phyloP scores from a whole-genome alignment of 371 early-diverging fungal species.

The Rhizopus microsporus region DNA sequence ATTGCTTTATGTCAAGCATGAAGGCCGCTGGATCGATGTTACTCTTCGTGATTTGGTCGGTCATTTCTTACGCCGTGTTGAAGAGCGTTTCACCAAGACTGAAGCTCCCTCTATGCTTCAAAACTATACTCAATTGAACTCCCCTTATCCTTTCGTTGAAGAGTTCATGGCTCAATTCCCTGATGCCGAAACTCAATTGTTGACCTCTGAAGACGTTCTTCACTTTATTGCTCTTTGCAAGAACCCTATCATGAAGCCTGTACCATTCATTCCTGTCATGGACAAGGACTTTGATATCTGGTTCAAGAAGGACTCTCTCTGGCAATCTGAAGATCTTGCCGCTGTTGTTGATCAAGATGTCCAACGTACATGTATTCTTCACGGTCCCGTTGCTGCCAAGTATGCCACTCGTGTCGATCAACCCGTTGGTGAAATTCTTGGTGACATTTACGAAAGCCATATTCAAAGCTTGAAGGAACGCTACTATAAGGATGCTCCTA shows the following conservation, averaged over 20 bases:
- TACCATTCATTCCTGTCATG: conserved; percentile 89
- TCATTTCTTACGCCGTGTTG: conserved; percentile 87
- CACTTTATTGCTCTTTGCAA: conserved; percentile 86
- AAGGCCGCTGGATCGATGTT: conserved; percentile 86
- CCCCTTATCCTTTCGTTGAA: conserved; percentile 67
- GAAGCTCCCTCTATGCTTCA: conserved; percentile 69
- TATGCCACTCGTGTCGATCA: conserved; percentile 80
- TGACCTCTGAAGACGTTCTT: conserved; percentile 90
- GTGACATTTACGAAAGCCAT: conserved; percentile 84
- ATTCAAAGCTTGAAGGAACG: conserved; percentile 75
- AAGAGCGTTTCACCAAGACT: conserved; percentile 83
- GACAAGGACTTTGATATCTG: conserved; percentile 93
- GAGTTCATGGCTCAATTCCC: conserved; percentile 86
- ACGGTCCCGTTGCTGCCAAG: conserved; percentile 91
- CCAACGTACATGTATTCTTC: conserved; percentile 91
- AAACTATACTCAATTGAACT: conserved; percentile 68
- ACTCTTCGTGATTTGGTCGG: conserved; percentile 82
- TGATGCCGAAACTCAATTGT: conserved; percentile 70
- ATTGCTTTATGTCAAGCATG: conserved; percentile 79
- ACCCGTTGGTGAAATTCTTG: conserved; percentile 90
- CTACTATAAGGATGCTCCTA: conserved; percentile 71
- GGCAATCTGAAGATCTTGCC: conserved; percentile 93
- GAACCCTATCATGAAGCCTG: conserved; percentile 86
- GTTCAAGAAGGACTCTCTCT: conserved; percentile 97
- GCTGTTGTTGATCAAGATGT: conserved; percentile 92